A percentile compares a stretch with the other conserved stretches of the same genome.
phyloP scores from a whole-genome alignment of 352 stramenopile species.

The Peronospora tabacina region DNA sequence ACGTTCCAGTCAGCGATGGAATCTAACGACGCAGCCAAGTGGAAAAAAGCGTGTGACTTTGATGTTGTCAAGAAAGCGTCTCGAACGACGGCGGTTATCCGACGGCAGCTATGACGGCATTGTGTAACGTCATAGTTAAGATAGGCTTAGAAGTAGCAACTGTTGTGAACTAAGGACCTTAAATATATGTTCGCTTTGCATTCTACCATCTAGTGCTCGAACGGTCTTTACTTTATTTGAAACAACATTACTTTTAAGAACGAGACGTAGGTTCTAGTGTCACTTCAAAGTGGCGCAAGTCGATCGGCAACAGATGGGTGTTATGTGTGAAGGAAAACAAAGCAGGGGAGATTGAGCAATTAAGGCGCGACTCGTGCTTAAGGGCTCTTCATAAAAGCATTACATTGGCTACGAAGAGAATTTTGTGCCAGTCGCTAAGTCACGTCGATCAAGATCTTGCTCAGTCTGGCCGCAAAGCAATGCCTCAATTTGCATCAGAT shows the following conservation, averaged over 20 bases:
- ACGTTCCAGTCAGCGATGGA: background rate
- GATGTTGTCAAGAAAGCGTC: too few species aligned
- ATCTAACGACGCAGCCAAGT: background rate
- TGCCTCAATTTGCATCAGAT: constrained; percentile 26
- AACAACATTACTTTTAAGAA: constrained; percentile 4
- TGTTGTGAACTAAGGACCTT: too few species aligned
- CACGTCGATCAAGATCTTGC: too few species aligned
- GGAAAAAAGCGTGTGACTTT: background rate
- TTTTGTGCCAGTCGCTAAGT: constrained; percentile 1
- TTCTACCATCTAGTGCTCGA: too few species aligned
- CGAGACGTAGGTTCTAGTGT: constrained; percentile 1
- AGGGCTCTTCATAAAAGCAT: constrained; percentile 11
- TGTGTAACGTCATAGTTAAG: too few species aligned
- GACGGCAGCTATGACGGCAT: too few species aligned
- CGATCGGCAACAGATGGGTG: constrained; percentile 1
- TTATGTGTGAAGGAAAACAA: background rate
- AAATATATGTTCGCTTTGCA: too few species aligned
- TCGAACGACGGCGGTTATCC: too few species aligned
- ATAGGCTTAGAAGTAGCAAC: too few species aligned
- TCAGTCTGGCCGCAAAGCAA: too few species aligned
- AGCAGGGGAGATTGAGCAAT: constrained; percentile 9
- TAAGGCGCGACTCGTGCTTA: constrained; percentile 7
- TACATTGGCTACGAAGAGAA: constrained; percentile 10
- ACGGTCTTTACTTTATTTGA: too few species aligned
- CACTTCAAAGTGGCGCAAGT: background rate